A percentile compares a stretch with the other conserved stretches of the same genome.
Conservation (phyloP, 31 red algal species). For the Porphyra umbilicalis region DNA sequence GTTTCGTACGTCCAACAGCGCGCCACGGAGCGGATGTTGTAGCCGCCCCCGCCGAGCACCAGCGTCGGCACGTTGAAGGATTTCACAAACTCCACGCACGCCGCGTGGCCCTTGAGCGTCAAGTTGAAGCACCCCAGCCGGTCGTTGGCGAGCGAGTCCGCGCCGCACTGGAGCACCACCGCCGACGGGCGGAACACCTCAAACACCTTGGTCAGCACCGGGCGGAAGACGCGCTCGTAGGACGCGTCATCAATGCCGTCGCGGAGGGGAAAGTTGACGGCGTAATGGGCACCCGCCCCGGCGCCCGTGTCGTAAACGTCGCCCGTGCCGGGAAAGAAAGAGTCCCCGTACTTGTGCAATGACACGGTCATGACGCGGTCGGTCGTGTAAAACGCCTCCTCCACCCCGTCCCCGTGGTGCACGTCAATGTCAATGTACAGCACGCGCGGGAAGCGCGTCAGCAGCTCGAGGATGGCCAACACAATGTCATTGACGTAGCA, state of each 20-base stretch:
- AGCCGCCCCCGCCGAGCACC: conserved; percentile 97
- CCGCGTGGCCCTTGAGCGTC: conserved; percentile 84
- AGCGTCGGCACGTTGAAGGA: conserved; percentile 75
- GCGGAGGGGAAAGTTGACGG: conserved; percentile 96
- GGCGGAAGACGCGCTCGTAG: conserved; percentile 62
- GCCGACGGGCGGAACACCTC: conserved; percentile 90
- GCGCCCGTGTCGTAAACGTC: conserved; percentile 93
- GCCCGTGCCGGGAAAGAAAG: conserved; percentile 97
- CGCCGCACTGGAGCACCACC: conserved; percentile 97
- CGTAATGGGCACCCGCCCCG: conserved; percentile 83
- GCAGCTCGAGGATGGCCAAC: conserved; percentile 94
- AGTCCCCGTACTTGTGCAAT: conserved; percentile 98
- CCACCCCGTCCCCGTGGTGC: conserved; percentile 99
- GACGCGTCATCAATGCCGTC: conserved; percentile 94
- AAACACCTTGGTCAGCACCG: conserved; percentile 82
- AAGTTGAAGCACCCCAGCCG: conserved; percentile 97
- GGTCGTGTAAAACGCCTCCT: conserved; percentile 98
- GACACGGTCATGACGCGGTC: conserved; percentile 98
- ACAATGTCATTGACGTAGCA: conserved; percentile 99
- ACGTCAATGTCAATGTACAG: conserved; percentile 99
- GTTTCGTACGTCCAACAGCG: conserved; percentile 99
- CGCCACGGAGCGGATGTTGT: conserved; percentile 91
- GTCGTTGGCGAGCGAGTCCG: conserved; percentile 92
- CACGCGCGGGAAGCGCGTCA: conserved; percentile 78
- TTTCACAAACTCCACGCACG: conserved; percentile 91